phyloP scores from a whole-genome alignment of 148 eudicot species.

The Nyssa sinensis region DNA sequence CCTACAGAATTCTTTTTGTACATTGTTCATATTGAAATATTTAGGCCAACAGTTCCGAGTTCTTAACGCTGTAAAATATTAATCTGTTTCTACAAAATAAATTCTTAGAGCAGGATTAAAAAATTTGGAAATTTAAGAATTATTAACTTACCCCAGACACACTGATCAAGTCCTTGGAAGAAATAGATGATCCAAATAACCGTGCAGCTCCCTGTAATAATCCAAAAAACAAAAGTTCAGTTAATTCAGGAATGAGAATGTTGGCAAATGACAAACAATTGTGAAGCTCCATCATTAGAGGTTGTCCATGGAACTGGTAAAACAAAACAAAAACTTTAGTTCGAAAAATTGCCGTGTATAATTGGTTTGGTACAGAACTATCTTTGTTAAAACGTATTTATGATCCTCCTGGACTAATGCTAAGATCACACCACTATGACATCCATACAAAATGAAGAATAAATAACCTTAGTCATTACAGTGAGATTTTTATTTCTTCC shows the following conservation, averaged over 20 bases:
- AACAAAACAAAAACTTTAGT: not conserved
- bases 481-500: no score
- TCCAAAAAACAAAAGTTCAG: not conserved
- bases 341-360: not conserved
- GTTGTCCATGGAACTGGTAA: not conserved
- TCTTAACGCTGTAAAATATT: no score
- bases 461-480: no score
- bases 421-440: not conserved
- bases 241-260: not conserved
- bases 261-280: not conserved
- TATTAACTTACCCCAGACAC: slow-evolving; percentile 81
- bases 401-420: not conserved
- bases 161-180: slow-evolving; percentile 79
- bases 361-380: not conserved
- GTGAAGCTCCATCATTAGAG: not conserved
- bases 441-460: not conserved
- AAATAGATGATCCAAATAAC: slow-evolving; percentile 81
- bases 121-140: not conserved
- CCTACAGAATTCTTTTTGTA: not conserved
- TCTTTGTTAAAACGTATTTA: not conserved
- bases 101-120: slow-evolving; percentile 1
- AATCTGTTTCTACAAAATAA: not conserved
- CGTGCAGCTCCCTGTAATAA: slow-evolving; percentile 91
- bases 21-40: not conserved
- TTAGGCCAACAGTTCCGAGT: not conserved